Conservation (phyloP, 2,329 filamentous ascomycete genomes). For the Aulographum hederae region DNA sequence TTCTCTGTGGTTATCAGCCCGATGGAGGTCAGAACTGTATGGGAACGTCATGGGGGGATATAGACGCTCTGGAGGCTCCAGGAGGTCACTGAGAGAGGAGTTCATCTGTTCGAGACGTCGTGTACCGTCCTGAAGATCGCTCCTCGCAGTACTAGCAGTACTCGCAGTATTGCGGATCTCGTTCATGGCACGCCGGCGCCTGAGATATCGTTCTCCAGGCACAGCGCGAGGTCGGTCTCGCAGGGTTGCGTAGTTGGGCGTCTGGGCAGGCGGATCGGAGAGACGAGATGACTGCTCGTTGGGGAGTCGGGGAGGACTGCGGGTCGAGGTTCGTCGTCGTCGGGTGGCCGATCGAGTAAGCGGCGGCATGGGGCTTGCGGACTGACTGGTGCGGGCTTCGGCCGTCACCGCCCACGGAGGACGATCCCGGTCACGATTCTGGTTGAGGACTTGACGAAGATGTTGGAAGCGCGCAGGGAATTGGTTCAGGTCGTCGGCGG, state of each 20-base stretch:
- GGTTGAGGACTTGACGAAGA: conserved; percentile 15
- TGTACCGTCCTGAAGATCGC: conserved; percentile 6
- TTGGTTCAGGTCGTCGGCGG: conserved; percentile 5
- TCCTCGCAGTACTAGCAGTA: too few relatives aligned
- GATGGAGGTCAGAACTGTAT: too few relatives aligned
- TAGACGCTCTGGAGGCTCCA: too few relatives aligned
- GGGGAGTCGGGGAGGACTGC: background rate
- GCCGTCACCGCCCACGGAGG: background rate
- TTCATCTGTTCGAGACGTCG: conserved; percentile 7
- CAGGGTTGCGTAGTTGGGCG: background rate
- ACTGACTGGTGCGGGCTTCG: background rate
- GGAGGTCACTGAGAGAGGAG: background rate
- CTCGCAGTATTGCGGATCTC: background rate
- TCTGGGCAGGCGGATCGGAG: too few relatives aligned
- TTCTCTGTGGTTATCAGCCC: background rate
- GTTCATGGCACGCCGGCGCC: background rate
- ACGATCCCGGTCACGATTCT: conserved; percentile 13
- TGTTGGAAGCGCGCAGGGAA: conserved; percentile 12
- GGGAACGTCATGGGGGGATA: too few relatives aligned
- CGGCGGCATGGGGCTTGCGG: background rate
- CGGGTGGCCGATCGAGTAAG: background rate
- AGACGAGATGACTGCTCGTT: too few relatives aligned
- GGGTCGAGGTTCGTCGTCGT: background rate
- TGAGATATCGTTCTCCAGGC: background rate
- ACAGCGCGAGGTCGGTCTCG: background rate